Evolutionary conservation across 2,329 filamentous ascomycete genomes (phyloP), one percentile per base, ranked within the genome.

Genomic region (Ceratocystiopsis minuta): DNA sequence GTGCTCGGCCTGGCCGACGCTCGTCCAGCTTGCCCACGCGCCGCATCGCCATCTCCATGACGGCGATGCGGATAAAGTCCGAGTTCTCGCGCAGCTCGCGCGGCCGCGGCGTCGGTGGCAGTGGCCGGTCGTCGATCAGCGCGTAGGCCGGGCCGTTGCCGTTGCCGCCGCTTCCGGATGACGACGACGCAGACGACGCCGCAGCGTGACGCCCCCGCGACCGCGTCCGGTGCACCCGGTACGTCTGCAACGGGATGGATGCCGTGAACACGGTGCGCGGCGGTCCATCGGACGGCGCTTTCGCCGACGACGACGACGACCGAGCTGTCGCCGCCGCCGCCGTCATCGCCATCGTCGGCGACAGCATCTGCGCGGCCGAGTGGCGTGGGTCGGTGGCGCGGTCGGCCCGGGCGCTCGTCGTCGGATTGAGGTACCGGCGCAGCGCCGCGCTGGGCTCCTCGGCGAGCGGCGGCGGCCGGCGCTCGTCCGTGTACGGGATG

Each of bases 11-110:
- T n/a, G 75, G 73, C 43, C 68, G 68, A 48, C 74, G 68, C 50
- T 76, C 72, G 50, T 78, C 74, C 40, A 80, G 62, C 55, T 80
- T 80, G 49, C 76, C 76, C 36, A 63, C 63, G 52, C 69, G 72
- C 43, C 76, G 70, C 76, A 80, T 80, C 13, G 75, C 70, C 70
- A 80, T 79, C 53, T 80, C 76, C 67, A 80, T 73, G 40, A 80
- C 76, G 33, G 76, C 76, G 42, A 80, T 71, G 50, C 76, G 70
- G 52, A 80, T 79, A 52, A 80, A 80, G 52, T 80, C 75, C 35
- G 75, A 68, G 50, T 80, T 80, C 55, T 80, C 76, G 28, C 76
- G 71, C 63, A 78, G 70, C 55, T 80, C 76, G 38, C 76, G 68
- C 55, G 78, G 76, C 17, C 75, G 70, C 51, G 64, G 57, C 24